Conservation (phyloP, 1,139 yeast species). For the Kluyveromyces sp. region DNA sequence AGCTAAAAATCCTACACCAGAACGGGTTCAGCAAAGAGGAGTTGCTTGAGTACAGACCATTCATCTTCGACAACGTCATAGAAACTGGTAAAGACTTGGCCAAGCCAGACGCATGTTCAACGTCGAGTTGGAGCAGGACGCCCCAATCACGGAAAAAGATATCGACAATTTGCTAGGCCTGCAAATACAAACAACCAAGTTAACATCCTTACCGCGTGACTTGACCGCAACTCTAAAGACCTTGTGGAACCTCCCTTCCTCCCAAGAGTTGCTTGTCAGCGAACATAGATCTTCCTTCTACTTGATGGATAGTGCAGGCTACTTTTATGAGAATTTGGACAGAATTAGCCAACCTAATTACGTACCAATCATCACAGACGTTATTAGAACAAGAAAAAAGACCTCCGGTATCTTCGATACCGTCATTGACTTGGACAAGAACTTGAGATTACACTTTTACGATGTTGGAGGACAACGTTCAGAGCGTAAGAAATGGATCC, state of each 20-base stretch:
- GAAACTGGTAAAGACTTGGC: constrained; percentile 58
- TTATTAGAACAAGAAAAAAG: constrained; percentile 80
- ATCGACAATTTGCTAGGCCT: constrained; percentile 42
- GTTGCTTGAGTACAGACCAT: constrained; percentile 56
- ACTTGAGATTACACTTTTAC: constrained; percentile 66
- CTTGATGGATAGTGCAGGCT: constrained; percentile 78
- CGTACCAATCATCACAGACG: constrained; percentile 68
- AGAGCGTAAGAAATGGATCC: constrained; percentile 92
- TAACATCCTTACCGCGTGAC: constrained; percentile 28
- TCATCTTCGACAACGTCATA: constrained; percentile 58
- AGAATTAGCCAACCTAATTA: constrained; percentile 57
- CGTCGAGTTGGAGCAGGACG: constrained; percentile 18
- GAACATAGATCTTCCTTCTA: constrained; percentile 65
- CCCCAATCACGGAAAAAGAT: constrained; percentile 33
- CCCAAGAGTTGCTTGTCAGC: constrained; percentile 47
- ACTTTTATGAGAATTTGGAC: constrained; percentile 62
- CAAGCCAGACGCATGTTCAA: constrained; percentile 33
- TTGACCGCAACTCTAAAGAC: constrained; percentile 40
- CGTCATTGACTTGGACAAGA: constrained; percentile 63
- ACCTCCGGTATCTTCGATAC: constrained; percentile 90
- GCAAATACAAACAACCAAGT: constrained; percentile 23
- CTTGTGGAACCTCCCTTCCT: constrained; percentile 55
- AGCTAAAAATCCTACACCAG: constrained; percentile 65
- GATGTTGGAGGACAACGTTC: constrained; percentile 95
- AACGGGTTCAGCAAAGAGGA: constrained; percentile 62